Evolutionary conservation across 805 yeast genomes (phyloP), one percentile per base, ranked within the genome.

Genomic region (Myxozyma sirexii): DNA sequence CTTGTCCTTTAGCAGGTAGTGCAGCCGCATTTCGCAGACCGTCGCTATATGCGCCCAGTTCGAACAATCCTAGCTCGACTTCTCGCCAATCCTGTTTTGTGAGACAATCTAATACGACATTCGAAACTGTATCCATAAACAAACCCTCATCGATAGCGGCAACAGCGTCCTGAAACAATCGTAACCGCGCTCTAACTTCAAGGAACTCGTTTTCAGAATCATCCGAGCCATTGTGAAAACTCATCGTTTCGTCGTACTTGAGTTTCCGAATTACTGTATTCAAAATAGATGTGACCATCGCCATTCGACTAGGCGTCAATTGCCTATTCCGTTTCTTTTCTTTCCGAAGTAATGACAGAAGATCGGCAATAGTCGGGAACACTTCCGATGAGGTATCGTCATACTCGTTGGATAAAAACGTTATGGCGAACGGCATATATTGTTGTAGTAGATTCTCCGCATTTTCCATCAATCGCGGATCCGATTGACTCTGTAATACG

Each of bases 311-410:
- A 1, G 57, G 61, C 4, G 68, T 52, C 71, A 77, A 52, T 73
- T 77, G 66, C 74, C 78, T 68, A 70, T 72, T 64, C 70, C 76
- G 70, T 84, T 90, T 75, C 84, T 70, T 64, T 37, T 71, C 77
- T 26, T 70, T 70, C 19, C 79, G 89, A 65, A 91, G 75, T 45
- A 86, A 80, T 10, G 88, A 75, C 62, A 94, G 76, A 71, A 86
- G 91, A 54, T 84, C 88, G 39, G 88, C 83, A 47, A 94, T 76
- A 68, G 90, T 88, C 7, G 94, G 87, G 69, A 93, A 87, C 5
- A 90, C 87, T 72, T 90, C 96, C 39, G 81, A 79, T 0, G 96
- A 84, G 13, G 93, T 86, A 66, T 94, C 97, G 72, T 94, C 98
- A 70, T 86, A 91, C 64, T 87, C 96, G 71, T 90, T 87, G 31